Evolutionary conservation across 805 yeast species (phyloP).

Genomic region (Starmera dryadoides): DNA sequence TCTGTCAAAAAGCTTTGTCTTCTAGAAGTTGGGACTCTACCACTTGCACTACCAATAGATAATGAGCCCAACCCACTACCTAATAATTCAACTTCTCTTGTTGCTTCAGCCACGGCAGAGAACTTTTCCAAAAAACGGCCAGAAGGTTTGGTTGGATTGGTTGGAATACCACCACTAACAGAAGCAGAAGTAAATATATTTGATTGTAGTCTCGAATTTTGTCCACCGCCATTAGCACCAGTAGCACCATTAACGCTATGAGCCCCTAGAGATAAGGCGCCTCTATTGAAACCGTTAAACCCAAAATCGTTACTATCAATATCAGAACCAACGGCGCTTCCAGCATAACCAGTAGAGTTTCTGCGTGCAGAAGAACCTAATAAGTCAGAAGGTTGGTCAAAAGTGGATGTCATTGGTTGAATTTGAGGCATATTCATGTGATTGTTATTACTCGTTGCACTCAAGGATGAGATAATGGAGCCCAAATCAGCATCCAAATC

Average conservation of each 20-base stretch:
- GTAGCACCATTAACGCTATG: conserved; percentile 8
- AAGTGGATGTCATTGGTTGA: neutral
- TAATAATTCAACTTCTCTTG: conserved; percentile 53
- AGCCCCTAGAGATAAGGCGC: conserved; percentile 36
- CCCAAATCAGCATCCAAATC: conserved; percentile 21
- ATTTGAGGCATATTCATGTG: neutral
- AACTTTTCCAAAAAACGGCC: conserved; percentile 55
- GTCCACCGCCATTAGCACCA: conserved; percentile 14
- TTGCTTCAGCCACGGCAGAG: conserved; percentile 59
- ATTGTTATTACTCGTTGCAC: conserved; percentile 16
- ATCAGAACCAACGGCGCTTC: conserved; percentile 27
- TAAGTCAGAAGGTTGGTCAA: conserved; percentile 6
- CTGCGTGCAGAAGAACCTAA: conserved; percentile 22
- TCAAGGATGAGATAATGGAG: conserved; percentile 22
- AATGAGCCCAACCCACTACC: conserved; percentile 35
- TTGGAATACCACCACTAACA: conserved; percentile 41
- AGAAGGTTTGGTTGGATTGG: conserved; percentile 13
- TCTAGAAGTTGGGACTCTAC: conserved; percentile 34
- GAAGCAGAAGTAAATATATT: conserved; percentile 53
- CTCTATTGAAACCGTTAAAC: conserved; percentile 42
- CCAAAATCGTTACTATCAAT: conserved; percentile 29
- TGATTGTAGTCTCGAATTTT: conserved; percentile 23
- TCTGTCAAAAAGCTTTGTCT: conserved; percentile 42
- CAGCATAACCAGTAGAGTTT: conserved; percentile 30
- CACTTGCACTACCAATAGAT: conserved; percentile 24